A percentile compares a stretch with the other conserved stretches of the same genome.
Evolutionary conservation across 2,329 filamentous ascomycete species (phyloP).

Genomic region (Pestalotiopsis sp.): DNA sequence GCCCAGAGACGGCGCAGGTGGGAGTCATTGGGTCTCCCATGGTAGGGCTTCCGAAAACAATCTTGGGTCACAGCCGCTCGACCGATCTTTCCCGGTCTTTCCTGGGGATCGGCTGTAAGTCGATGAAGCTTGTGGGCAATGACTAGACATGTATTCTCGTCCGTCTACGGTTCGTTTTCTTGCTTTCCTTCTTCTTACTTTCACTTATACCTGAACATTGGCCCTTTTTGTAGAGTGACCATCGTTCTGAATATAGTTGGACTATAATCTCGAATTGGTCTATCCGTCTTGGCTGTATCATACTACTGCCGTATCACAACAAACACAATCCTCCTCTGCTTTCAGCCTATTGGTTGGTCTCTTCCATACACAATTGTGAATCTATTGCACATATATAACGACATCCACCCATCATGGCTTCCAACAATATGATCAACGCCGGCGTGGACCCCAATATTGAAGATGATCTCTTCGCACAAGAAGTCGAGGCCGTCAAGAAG

Average conservation of each 20-base stretch:
- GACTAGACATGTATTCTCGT: constrained; percentile 9
- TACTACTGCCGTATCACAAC: neutral
- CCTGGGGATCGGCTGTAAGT: neutral
- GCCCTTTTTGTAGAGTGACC: neutral
- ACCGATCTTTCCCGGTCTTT: constrained; percentile 33
- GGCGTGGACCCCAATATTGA: constrained; percentile 59
- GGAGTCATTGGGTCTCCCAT: neutral
- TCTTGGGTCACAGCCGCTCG: constrained; percentile 31
- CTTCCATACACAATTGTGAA: neutral
- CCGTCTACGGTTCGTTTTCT: neutral
- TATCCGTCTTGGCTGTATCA: neutral
- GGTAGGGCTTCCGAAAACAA: neutral
- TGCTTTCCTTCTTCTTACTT: neutral
- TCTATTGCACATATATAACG: neutral
- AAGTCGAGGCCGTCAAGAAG: constrained; percentile 85
- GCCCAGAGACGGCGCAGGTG: neutral
- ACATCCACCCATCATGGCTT: constrained; percentile 49
- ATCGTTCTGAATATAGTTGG: neutral
- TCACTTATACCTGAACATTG: neutral
- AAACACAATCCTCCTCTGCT: neutral
- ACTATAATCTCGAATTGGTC: neutral
- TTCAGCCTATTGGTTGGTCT: neutral
- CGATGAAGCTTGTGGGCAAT: neutral
- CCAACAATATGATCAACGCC: constrained; percentile 64
- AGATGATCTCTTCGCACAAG: constrained; percentile 73